Conservation (phyloP, 164 flowering plant genomes). For the Magnolia officinalis region DNA sequence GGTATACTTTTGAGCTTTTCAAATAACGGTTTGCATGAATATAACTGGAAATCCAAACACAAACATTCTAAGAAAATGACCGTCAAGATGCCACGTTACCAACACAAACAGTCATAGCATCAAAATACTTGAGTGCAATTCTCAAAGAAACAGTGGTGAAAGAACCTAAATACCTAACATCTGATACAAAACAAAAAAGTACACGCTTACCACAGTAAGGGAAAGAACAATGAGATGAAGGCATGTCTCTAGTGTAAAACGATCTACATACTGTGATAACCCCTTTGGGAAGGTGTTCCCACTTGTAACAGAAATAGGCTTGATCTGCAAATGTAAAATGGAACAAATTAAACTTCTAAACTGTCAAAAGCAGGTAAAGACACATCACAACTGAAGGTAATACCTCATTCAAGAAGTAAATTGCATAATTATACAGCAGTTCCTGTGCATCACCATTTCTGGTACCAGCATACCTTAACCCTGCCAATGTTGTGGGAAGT, state of each 20-base stretch:
- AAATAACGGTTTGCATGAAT: not conserved
- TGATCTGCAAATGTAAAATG: constrained; percentile 56
- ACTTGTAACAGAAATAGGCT: constrained; percentile 51
- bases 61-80: no score
- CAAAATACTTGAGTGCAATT: not conserved
- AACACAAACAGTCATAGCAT: not conserved
- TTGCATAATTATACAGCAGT: constrained; percentile 73
- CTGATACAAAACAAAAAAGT: not conserved
- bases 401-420: constrained; percentile 90
- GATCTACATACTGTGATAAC: constrained; percentile 70
- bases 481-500: constrained; percentile 31
- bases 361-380: not conserved
- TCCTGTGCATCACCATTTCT: constrained; percentile 84
- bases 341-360: not conserved
- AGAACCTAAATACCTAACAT: not conserved
- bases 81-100: no score
- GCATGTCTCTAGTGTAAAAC: constrained; percentile 82
- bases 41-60: not conserved
- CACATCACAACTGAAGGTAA: constrained; percentile 17
- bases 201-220: constrained; percentile 57
- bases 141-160: not conserved
- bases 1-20: not conserved
- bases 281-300: constrained; percentile 61
- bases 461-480: constrained; percentile 89
- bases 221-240: constrained; percentile 90